A percentile compares a stretch with the other conserved stretches of the same genome.
Evolutionary conservation across 495 filamentous ascomycete genomes (phyloP).

Genomic region (Podospora australis): DNA sequence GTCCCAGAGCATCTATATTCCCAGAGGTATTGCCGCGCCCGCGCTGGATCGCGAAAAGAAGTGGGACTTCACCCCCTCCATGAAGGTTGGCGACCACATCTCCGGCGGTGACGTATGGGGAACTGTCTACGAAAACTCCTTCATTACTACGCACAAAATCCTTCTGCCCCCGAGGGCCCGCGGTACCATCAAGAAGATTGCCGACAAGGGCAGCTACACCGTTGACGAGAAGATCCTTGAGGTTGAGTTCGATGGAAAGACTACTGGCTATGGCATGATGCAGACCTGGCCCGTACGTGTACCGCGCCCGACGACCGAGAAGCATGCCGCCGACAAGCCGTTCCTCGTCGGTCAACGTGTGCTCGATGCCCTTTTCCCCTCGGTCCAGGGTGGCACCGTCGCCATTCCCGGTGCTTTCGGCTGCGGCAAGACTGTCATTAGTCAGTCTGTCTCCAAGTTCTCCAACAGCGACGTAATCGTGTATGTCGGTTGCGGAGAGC

Average conservation of each 20-base stretch:
- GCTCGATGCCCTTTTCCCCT: slow-evolving; percentile 94
- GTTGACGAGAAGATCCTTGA: slow-evolving; percentile 93
- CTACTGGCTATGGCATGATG: slow-evolving; percentile 92
- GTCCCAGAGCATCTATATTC: slow-evolving; percentile 89
- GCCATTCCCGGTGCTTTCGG: slow-evolving; percentile 98
- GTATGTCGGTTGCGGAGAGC: slow-evolving; percentile 97
- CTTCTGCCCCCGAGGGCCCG: slow-evolving; percentile 84
- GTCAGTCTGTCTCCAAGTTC: slow-evolving; percentile 96
- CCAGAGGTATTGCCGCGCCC: slow-evolving; percentile 85
- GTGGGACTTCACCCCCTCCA: slow-evolving; percentile 88
- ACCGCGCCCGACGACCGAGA: slow-evolving; percentile 83
- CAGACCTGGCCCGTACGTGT: slow-evolving; percentile 99
- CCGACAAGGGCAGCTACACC: slow-evolving; percentile 84
- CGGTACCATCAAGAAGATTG: slow-evolving; percentile 86
- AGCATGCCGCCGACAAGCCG: slow-evolving; percentile 76
- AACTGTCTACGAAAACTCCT: slow-evolving; percentile 89
- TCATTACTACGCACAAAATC: slow-evolving; percentile 92
- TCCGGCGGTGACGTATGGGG: slow-evolving; percentile 94
- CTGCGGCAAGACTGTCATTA: slow-evolving; percentile 99
- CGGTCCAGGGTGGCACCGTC: slow-evolving; percentile 93
- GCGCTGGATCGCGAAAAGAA: slow-evolving; percentile 80
- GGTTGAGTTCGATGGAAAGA: slow-evolving; percentile 94
- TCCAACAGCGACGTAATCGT: slow-evolving; percentile 99
- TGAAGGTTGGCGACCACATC: slow-evolving; percentile 95
- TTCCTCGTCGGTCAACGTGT: slow-evolving; percentile 97